Conservation (phyloP, 179 eudicot genomes). For the Nepenthes alata region DNA sequence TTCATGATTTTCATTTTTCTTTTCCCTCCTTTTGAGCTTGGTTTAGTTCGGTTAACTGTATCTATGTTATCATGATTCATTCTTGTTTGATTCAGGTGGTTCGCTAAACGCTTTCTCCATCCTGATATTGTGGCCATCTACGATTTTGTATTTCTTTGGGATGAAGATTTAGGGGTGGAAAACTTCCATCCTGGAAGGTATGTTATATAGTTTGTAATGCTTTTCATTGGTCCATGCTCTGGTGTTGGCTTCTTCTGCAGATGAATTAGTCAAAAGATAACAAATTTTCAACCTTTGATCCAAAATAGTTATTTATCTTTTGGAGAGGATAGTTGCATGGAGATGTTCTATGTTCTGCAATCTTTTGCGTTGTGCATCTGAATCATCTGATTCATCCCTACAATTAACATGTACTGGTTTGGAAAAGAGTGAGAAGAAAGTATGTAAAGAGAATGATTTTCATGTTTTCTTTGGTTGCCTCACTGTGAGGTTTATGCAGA, state of each 20-base stretch:
- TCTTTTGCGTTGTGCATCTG: too few relatives aligned
- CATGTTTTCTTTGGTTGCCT: not conserved
- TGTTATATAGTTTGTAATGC: not conserved
- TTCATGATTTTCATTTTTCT: not conserved
- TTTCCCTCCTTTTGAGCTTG: not conserved
- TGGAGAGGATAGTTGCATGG: too few relatives aligned
- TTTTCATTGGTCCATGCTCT: not conserved
- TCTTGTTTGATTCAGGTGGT: conserved; percentile 55
- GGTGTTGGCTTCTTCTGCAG: too few relatives aligned
- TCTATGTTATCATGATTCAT: not conserved
- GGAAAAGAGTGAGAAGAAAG: too few relatives aligned
- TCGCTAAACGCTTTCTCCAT: conserved; percentile 93
- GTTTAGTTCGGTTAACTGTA: not conserved
- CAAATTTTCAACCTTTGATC: too few relatives aligned
- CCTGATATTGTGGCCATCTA: conserved; percentile 78
- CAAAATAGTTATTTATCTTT: too few relatives aligned
- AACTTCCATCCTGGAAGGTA: conserved; percentile 84
- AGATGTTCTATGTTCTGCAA: too few relatives aligned
- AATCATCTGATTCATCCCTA: too few relatives aligned
- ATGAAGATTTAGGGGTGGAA: conserved; percentile 89
- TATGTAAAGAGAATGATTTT: not conserved
- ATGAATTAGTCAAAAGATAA: too few relatives aligned
- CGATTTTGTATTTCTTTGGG: conserved; percentile 92
- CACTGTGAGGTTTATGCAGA: not conserved
- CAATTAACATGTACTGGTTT: too few relatives aligned